Evolutionary conservation across 108 stramenopile genomes (phyloP).

Genomic region (Schizochytrium sp.): DNA sequence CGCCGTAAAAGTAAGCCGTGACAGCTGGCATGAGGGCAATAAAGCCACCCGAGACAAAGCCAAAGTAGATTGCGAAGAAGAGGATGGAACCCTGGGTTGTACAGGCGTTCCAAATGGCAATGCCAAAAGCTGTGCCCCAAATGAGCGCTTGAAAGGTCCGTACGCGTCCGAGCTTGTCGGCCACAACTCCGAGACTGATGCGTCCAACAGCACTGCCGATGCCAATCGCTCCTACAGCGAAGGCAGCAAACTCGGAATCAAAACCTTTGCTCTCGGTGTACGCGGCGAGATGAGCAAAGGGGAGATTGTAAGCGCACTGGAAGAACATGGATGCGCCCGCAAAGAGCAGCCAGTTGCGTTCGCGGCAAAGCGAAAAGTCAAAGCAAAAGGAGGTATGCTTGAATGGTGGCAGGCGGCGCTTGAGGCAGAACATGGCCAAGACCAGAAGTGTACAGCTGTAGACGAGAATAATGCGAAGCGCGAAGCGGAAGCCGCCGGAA

Average conservation of each 20-base stretch:
- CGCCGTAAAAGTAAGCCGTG: not conserved
- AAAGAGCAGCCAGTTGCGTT: not conserved
- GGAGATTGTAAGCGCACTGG: not conserved
- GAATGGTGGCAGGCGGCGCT: not conserved
- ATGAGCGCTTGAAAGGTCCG: not conserved
- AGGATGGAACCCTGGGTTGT: not conserved
- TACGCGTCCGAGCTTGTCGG: not conserved
- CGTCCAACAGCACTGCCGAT: conserved; percentile 6
- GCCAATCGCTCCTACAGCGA: not conserved
- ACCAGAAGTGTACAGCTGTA: not conserved
- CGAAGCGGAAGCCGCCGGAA: not conserved
- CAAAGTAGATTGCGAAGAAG: not conserved
- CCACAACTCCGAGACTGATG: not conserved
- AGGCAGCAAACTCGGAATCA: not conserved
- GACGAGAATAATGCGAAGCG: not conserved
- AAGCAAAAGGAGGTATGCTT: not conserved
- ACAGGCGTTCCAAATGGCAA: not conserved
- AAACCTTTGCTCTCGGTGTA: not conserved
- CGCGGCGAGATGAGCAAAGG: not conserved
- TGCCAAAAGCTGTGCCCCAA: not conserved
- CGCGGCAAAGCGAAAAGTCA: not conserved
- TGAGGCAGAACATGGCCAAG: not conserved
- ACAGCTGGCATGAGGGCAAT: not conserved
- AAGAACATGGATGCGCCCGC: not conserved
- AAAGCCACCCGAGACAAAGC: not conserved